These are phyloP conservation scores for Mycena latifolia DNA, from an alignment of 768 basidiomycete genomes.

Conservation along the genomic window DNA sequence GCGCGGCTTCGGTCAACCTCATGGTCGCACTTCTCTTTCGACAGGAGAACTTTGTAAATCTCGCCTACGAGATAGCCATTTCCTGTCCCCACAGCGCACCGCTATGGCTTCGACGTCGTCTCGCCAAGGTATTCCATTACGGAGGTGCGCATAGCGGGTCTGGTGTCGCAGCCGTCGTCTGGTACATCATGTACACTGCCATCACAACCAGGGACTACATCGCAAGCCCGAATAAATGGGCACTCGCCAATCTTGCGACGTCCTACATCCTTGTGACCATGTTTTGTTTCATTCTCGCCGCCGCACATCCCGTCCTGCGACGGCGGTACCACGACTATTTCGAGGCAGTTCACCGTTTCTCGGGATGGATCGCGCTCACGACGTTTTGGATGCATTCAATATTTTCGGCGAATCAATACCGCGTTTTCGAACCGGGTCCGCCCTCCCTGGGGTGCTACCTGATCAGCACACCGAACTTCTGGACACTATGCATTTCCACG, in stretches of 20 bases:
- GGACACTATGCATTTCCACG: conserved; percentile 55
- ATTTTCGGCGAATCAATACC: conserved; percentile 42
- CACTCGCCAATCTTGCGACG: conserved; percentile 52
- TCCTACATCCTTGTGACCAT: conserved; percentile 62
- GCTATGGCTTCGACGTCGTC: conserved; percentile 56
- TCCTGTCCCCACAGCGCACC: conserved; percentile 52
- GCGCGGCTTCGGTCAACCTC: conserved; percentile 57
- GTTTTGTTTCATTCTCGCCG: conserved; percentile 59
- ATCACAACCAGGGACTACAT: conserved; percentile 54
- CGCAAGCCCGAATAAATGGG: conserved; percentile 39
- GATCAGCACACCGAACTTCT: conserved; percentile 60
- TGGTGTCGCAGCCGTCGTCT: conserved; percentile 64
- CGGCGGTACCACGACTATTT: conserved; percentile 63
- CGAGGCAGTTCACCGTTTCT: conserved; percentile 66
- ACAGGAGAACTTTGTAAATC: conserved; percentile 67
- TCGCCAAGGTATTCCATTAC: conserved; percentile 66
- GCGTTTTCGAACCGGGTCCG: conserved; percentile 51
- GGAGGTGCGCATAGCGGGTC: conserved; percentile 69
- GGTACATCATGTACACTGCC: conserved; percentile 63
- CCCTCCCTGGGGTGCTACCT: conserved; percentile 56
- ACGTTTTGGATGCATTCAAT: conserved; percentile 62
- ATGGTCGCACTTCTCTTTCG: conserved; percentile 57
- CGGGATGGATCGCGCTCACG: conserved; percentile 64
- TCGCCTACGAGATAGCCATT: conserved; percentile 61
- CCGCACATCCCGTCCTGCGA: conserved; percentile 63